Percentiles rank a stretch among this genome's conserved stretches.
These are phyloP conservation scores for Ceratobasidium sp. DNA, from an alignment of 1,284 basidiomycete genomes.

Conservation along the genomic window DNA sequence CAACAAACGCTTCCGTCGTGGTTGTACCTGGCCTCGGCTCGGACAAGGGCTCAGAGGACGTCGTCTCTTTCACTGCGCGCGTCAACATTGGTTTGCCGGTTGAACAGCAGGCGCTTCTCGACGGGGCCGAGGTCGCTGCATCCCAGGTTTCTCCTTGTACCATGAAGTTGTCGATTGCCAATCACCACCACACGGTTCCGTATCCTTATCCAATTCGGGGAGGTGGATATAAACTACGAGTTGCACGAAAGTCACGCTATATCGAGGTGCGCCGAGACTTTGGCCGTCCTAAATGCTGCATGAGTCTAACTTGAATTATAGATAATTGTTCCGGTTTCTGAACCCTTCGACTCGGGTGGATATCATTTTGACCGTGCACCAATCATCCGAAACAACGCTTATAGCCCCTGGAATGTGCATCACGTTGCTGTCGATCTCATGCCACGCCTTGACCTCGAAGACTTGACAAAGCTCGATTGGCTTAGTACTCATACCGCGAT, in stretches of 20 bases:
- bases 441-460: constrained; percentile 51
- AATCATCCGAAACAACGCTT: not conserved
- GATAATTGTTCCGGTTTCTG: constrained; percentile 55
- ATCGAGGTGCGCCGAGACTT: constrained; percentile 12
- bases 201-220: constrained; percentile 37
- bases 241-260: constrained; percentile 37
- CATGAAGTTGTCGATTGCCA: constrained; percentile 15
- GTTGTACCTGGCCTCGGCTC: not conserved
- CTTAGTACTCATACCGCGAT: constrained; percentile 53
- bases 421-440: constrained; percentile 53
- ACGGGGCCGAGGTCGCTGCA: not conserved
- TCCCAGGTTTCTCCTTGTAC: constrained; percentile 20
- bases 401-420: constrained; percentile 56
- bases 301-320: constrained; percentile 36
- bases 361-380: constrained; percentile 57
- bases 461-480: constrained; percentile 49
- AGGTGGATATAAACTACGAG: not conserved
- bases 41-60: not conserved
- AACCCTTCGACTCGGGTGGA: constrained; percentile 53
- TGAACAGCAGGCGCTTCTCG: not conserved
- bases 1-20: too few species aligned
- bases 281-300: too few species aligned
- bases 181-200: not conserved
- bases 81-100: not conserved
- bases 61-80: constrained; percentile 4